Percentiles rank a stretch among this genome's conserved stretches.
These are phyloP conservation scores for Colletotrichum acutatum DNA, from an alignment of 2,329 filamentous ascomycete genomes.

Conservation along the genomic window DNA sequence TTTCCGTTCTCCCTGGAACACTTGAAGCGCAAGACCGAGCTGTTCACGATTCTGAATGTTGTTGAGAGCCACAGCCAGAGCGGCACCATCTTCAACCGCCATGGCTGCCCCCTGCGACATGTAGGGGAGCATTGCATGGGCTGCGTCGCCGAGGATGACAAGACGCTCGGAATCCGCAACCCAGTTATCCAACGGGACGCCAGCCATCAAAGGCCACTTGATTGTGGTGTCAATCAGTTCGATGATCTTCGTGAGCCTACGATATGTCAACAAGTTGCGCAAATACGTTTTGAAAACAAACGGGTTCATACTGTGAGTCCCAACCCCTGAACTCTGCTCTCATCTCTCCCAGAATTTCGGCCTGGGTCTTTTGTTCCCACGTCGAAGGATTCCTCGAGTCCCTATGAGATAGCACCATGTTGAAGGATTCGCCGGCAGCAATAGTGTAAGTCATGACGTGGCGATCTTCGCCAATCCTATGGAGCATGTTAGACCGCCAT, in stretches of 20 bases:
- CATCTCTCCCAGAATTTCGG: slow-evolving; percentile 46
- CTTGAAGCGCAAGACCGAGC: slow-evolving; percentile 49
- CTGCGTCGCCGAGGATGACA: slow-evolving; percentile 71
- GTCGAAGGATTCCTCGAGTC: slow-evolving; percentile 48
- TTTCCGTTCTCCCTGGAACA: slow-evolving; percentile 68
- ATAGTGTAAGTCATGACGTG: slow-evolving; percentile 60
- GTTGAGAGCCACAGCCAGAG: slow-evolving; percentile 65
- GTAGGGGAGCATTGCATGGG: slow-evolving; percentile 74
- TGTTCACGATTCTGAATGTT: slow-evolving; percentile 49
- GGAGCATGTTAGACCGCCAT: not conserved
- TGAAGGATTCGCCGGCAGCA: slow-evolving; percentile 53
- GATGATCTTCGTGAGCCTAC: slow-evolving; percentile 48
- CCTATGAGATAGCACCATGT: slow-evolving; percentile 57
- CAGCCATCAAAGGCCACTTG: slow-evolving; percentile 47
- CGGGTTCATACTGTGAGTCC: slow-evolving; percentile 43
- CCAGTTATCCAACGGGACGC: slow-evolving; percentile 53
- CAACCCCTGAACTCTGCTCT: slow-evolving; percentile 45
- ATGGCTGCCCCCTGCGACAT: slow-evolving; percentile 67
- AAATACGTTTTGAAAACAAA: not conserved
- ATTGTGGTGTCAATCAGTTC: slow-evolving; percentile 45
- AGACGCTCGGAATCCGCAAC: slow-evolving; percentile 65
- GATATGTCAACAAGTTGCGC: not conserved
- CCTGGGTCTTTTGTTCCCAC: slow-evolving; percentile 39
- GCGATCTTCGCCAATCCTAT: slow-evolving; percentile 51
- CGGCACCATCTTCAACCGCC: slow-evolving; percentile 69